Evolutionary conservation across 2,329 filamentous ascomycete genomes (phyloP), one percentile per base, ranked within the genome.

Genomic region (Phyllosticta citriasiana): DNA sequence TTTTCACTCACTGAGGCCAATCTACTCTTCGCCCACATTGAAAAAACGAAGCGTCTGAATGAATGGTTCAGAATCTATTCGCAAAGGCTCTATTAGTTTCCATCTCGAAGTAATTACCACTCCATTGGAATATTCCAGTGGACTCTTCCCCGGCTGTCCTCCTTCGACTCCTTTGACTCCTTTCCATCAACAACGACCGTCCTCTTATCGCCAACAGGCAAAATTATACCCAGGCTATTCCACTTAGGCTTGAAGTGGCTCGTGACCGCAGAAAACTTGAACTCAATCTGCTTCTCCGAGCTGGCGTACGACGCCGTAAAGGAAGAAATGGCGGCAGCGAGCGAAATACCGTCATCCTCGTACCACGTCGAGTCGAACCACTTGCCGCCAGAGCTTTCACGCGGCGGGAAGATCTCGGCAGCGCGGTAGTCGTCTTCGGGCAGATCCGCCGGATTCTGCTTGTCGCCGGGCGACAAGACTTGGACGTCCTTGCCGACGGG

Each of bases 261-360:
- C 7, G 75, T 64, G 25, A 74, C 70, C n/a, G 72, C 70, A 22
- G 67, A 65, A n/a, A 80, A 76, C 1, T 69, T 67, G 1, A 84
- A 75, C 35, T 65, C 63, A 0, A 84, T 72, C 60, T 77, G 74
- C 12, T 75, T 73, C 2, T 75, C 72, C 0, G 76, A 79, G 1
- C 77, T 65, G 27, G 50, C 58, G 40, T 71, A 72, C 16, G 57
- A 64, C 30, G 72, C 16, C 8, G 61, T 63, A 50, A 73, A 73
- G 0, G 61, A 57, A 0, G 70, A 72, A 12, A 73, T 68, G 47
- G 64, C 66, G 1, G 66, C 70, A 4, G 69, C 68, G 19, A 70
- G 66, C 51, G 80, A 79, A 27, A 84, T 77, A 0, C 82, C 82
- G 69, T 85, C 82, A 63, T 85, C 82, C 67, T 85, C 82, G 55